A percentile compares a stretch with the other conserved stretches of the same genome.
phyloP scores from a whole-genome alignment of 2,329 filamentous ascomycete genomes.

The Purpureocillium lavendulum region DNA sequence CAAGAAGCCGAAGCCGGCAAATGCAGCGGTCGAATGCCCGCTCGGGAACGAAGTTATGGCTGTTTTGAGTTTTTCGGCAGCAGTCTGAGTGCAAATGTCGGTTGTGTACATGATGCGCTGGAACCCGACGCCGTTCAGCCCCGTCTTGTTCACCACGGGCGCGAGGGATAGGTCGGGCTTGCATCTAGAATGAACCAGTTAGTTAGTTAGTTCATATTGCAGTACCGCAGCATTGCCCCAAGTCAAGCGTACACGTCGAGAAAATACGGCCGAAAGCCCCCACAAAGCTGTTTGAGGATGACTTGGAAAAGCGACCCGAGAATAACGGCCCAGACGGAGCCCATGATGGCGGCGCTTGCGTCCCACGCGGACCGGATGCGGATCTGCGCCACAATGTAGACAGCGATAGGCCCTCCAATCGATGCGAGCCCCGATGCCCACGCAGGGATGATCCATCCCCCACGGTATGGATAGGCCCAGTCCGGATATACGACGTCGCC shows the following conservation, averaged over 20 bases:
- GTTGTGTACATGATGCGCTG: constrained; percentile 54
- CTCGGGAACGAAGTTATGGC: constrained; percentile 59
- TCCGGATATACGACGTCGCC: constrained; percentile 56
- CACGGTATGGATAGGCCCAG: constrained; percentile 55
- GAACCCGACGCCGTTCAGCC: constrained; percentile 40
- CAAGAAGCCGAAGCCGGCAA: constrained; percentile 55
- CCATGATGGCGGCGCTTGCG: constrained; percentile 53
- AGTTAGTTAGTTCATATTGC: too few relatives aligned
- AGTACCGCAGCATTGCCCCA: too few relatives aligned
- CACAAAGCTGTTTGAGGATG: constrained; percentile 57
- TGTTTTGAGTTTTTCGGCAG: constrained; percentile 48
- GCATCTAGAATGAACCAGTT: too few relatives aligned
- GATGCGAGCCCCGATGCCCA: constrained; percentile 49
- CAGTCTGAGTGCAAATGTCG: constrained; percentile 49
- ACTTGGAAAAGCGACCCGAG: constrained; percentile 57
- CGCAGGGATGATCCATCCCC: constrained; percentile 50
- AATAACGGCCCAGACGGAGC: constrained; percentile 51
- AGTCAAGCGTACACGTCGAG: constrained; percentile 34
- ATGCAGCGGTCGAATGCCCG: constrained; percentile 58
- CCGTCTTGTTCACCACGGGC: constrained; percentile 28
- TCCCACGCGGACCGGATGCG: constrained; percentile 51
- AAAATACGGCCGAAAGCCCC: constrained; percentile 56
- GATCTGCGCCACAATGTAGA: constrained; percentile 50
- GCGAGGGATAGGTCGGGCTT: constrained; percentile 43
- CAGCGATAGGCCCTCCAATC: constrained; percentile 44